phyloP scores from a whole-genome alignment of 2,329 filamentous ascomycete species.

The Aurifilum marmelostoma region DNA sequence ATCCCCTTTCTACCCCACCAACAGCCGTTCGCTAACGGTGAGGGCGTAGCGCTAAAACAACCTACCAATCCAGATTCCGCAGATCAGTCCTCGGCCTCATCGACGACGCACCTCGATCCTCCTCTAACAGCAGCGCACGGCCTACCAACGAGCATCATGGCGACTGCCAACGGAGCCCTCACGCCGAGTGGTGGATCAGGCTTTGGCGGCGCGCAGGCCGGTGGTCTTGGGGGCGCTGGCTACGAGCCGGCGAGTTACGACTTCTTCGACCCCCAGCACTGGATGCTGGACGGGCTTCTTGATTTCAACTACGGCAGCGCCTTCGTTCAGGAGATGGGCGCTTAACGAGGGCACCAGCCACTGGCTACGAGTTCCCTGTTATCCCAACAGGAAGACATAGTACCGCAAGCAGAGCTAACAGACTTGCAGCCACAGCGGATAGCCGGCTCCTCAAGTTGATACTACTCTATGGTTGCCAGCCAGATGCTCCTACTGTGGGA shows the following conservation, averaged over 20 bases:
- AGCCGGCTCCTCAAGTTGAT: not conserved
- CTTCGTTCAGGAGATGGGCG: constrained; percentile 39
- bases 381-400: not conserved
- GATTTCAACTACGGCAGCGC: constrained; percentile 69
- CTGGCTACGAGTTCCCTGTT: not conserved
- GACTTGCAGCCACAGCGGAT: not conserved
- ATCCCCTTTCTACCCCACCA: constrained; percentile 22
- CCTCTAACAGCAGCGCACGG: constrained; percentile 57
- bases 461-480: not conserved
- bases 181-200: constrained; percentile 54
- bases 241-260: constrained; percentile 76
- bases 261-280: constrained; percentile 90
- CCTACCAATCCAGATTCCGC: constrained; percentile 83
- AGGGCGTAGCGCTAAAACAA: constrained; percentile 71
- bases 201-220: constrained; percentile 48
- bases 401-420: not conserved
- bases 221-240: constrained; percentile 54
- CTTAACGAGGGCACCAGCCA: constrained; percentile 39
- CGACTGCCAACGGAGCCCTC: constrained; percentile 54
- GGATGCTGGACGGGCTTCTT: constrained; percentile 86
- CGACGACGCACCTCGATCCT: constrained; percentile 65
- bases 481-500: not conserved
- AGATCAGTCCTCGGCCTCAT: constrained; percentile 72
- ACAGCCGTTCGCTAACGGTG: constrained; percentile 28
- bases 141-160: constrained; percentile 52